Evolutionary conservation across 2,329 filamentous ascomycete species (phyloP).

Genomic region (Arthrobotrys musiformis): DNA sequence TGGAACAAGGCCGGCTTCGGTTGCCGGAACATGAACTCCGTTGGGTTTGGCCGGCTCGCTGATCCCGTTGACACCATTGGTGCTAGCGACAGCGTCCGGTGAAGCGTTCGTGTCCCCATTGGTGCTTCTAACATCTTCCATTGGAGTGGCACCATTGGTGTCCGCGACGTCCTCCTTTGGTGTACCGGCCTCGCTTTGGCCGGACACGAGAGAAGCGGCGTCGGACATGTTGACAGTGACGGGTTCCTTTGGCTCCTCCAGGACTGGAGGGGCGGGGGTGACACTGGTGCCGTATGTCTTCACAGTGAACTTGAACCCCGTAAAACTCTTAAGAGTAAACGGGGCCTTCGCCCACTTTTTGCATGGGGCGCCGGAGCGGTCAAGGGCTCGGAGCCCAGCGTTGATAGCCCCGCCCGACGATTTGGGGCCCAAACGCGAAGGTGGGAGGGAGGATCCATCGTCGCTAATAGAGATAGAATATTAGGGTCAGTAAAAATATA

Average conservation of each 20-base stretch:
- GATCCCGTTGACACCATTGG: slow-evolving; percentile 25
- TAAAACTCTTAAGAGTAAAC: slow-evolving; percentile 47
- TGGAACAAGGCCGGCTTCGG: slow-evolving; percentile 30
- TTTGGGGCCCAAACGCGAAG: slow-evolving; percentile 89
- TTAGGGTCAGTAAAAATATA: slow-evolving; percentile 46
- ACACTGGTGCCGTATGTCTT: slow-evolving; percentile 37
- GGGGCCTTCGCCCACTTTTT: slow-evolving; percentile 64
- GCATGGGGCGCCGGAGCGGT: slow-evolving; percentile 89
- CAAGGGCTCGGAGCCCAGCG: slow-evolving; percentile 90
- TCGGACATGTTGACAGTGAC: slow-evolving; percentile 34
- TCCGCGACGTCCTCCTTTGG: slow-evolving; percentile 40
- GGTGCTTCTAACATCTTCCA: slow-evolving; percentile 50
- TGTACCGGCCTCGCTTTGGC: slow-evolving; percentile 41
- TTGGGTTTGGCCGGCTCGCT: background rate
- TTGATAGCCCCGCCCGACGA: slow-evolving; percentile 98
- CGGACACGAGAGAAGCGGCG: slow-evolving; percentile 41
- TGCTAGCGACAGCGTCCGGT: background rate
- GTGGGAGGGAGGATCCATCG: slow-evolving; percentile 64
- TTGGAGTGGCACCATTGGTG: slow-evolving; percentile 24
- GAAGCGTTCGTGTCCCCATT: slow-evolving; percentile 22
- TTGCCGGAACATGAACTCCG: slow-evolving; percentile 36
- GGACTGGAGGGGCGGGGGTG: background rate
- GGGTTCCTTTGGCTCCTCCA: slow-evolving; percentile 34
- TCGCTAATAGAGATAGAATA: slow-evolving; percentile 62
- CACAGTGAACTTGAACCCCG: slow-evolving; percentile 46